A percentile compares a stretch with the other conserved stretches of the same genome.
These are phyloP conservation scores for Xylariaceae sp. DNA, from an alignment of 2,329 filamentous ascomycete species.

Conservation along the genomic window DNA sequence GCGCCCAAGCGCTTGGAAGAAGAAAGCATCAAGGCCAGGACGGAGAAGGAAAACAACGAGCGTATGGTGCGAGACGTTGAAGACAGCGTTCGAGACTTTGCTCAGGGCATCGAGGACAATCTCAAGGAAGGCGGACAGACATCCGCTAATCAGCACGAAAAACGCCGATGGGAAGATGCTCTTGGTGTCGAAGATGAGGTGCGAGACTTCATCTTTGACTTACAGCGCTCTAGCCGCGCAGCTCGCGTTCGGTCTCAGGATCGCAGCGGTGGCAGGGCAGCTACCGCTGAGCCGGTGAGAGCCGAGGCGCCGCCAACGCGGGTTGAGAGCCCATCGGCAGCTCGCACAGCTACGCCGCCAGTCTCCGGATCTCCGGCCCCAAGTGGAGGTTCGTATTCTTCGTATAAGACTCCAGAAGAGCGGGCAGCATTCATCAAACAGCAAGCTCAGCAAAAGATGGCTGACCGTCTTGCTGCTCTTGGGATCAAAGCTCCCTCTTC, in stretches of 20 bases:
- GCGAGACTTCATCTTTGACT: constrained; percentile 94
- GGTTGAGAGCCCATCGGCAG: constrained; percentile 51
- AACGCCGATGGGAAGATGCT: constrained; percentile 90
- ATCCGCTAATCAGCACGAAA: constrained; percentile 81
- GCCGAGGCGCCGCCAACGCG: constrained; percentile 43
- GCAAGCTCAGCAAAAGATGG: constrained; percentile 95
- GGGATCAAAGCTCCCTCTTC: constrained; percentile 74
- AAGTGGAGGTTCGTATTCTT: constrained; percentile 66
- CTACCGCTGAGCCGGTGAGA: constrained; percentile 41
- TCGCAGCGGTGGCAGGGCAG: constrained; percentile 40
- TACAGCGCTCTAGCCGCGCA: constrained; percentile 81
- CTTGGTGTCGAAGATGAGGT: constrained; percentile 95
- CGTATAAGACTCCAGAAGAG: constrained; percentile 89
- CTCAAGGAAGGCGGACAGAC: constrained; percentile 77
- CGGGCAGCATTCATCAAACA: constrained; percentile 94
- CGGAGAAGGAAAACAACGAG: constrained; percentile 90
- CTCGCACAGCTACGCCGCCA: constrained; percentile 50
- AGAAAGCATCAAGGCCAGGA: constrained; percentile 74
- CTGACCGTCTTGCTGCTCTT: constrained; percentile 87
- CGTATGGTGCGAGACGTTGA: constrained; percentile 96
- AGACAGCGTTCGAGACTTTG: constrained; percentile 88
- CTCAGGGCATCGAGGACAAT: constrained; percentile 76
- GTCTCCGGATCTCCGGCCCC: constrained; percentile 41
- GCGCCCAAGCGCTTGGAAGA: constrained; percentile 84
- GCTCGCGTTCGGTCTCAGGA: constrained; percentile 63